Evolutionary conservation across 345 rosid species (phyloP).

Genomic region (Iberis pinnata): DNA sequence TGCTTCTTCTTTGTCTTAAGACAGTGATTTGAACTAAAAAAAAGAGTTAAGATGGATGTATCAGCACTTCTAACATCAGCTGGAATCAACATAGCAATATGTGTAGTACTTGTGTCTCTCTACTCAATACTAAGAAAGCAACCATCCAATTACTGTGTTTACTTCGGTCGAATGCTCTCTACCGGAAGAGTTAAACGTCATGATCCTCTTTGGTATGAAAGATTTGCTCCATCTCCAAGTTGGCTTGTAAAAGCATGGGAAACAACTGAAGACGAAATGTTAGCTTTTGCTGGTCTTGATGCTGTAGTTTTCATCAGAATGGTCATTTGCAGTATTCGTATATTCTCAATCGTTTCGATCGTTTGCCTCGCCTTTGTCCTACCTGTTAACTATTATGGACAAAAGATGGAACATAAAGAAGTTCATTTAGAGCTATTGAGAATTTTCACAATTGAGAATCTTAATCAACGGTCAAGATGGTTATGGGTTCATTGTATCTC

Average conservation of each 20-base stretch:
- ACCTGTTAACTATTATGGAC: conserved; percentile 82
- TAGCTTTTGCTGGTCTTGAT: conserved; percentile 67
- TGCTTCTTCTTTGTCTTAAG: too few species aligned
- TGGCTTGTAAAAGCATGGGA: conserved; percentile 89
- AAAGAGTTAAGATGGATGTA: conserved; percentile 41
- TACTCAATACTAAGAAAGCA: conserved; percentile 82
- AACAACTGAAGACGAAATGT: conserved; percentile 68
- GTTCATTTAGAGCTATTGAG: conserved; percentile 52
- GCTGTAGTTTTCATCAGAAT: conserved; percentile 76
- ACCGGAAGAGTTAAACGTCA: conserved; percentile 22
- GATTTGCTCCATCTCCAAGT: conserved; percentile 82
- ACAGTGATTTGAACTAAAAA: too few species aligned
- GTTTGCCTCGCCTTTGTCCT: conserved; percentile 63
- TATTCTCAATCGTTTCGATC: conserved; percentile 62
- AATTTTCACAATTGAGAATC: conserved; percentile 72
- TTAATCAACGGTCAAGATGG: conserved; percentile 74
- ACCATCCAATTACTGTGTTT: conserved; percentile 61
- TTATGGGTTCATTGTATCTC: conserved; percentile 86
- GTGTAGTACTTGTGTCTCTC: conserved; percentile 51
- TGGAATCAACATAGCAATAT: conserved; percentile 65
- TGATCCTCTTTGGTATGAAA: conserved; percentile 50
- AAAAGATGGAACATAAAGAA: conserved; percentile 47
- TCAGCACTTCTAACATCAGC: conserved; percentile 72
- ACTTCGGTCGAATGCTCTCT: conserved; percentile 59
- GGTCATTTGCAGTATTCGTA: conserved; percentile 70